Percentiles rank a stretch among this genome's conserved stretches.
phyloP scores from a whole-genome alignment of 768 basidiomycete genomes.

The Lentinula boryana region DNA sequence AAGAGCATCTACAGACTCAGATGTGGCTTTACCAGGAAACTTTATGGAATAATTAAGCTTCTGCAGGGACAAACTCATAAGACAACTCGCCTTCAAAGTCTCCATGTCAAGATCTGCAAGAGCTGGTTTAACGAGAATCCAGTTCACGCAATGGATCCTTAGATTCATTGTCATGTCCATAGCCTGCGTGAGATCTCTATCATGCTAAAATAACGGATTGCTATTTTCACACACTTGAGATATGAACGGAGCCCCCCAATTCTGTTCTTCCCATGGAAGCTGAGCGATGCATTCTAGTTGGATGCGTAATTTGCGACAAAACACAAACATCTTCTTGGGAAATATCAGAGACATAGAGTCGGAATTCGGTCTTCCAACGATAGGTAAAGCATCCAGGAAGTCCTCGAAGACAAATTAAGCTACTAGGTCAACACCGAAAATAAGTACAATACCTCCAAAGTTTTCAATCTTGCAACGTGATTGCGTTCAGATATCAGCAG shows the following conservation, averaged over 20 bases:
- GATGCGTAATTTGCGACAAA: slow-evolving; percentile 6
- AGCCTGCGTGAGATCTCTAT: neutral
- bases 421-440: neutral
- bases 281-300: slow-evolving; percentile 4
- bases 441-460: neutral
- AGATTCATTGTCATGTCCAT: slow-evolving; percentile 3
- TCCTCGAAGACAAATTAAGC: neutral
- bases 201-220: neutral
- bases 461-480: neutral
- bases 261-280: slow-evolving; percentile 4
- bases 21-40: neutral
- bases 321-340: slow-evolving; percentile 6
- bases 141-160: slow-evolving; percentile 8
- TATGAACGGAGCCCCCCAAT: slow-evolving; percentile 7
- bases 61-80: neutral
- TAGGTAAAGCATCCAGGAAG: neutral
- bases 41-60: neutral
- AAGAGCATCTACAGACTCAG: neutral
- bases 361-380: neutral
- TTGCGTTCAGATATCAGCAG: slow-evolving; percentile 1
- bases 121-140: neutral
- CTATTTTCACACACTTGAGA: neutral
- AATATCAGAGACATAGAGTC: slow-evolving; percentile 2
- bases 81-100: neutral
- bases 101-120: neutral